These are phyloP conservation scores for Pseudogymnoascus sp. DNA, from an alignment of 2,329 filamentous ascomycete species.

Conservation along the genomic window DNA sequence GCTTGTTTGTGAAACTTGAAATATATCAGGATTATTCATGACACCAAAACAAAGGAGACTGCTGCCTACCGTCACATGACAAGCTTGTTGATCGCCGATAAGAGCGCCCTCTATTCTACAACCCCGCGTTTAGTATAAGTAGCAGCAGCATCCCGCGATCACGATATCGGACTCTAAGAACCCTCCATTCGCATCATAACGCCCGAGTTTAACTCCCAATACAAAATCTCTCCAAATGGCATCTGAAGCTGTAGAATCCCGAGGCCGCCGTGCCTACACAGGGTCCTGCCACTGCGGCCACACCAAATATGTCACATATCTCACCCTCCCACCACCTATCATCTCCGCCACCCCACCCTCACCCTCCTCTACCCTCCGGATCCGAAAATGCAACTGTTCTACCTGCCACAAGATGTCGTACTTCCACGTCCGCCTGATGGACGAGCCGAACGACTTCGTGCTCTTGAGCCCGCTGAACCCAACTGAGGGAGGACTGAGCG, in stretches of 20 bases:
- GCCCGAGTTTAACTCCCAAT: neutral
- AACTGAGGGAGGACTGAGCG: slow-evolving; percentile 30
- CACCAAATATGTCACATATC: slow-evolving; percentile 36
- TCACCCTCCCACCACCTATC: slow-evolving; percentile 33
- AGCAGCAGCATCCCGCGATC: neutral
- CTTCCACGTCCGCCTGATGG: slow-evolving; percentile 37
- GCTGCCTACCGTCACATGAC: neutral
- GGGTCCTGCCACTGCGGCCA: slow-evolving; percentile 43
- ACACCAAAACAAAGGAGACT: neutral
- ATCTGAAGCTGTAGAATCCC: neutral
- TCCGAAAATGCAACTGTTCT: slow-evolving; percentile 39
- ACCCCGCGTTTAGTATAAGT: neutral
- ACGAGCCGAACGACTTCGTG: slow-evolving; percentile 36
- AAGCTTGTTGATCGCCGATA: neutral
- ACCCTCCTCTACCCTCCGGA: slow-evolving; percentile 24
- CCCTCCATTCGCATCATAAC: neutral
- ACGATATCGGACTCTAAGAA: neutral
- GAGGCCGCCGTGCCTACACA: slow-evolving; percentile 22
- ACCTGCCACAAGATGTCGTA: slow-evolving; percentile 42
- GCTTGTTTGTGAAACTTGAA: neutral
- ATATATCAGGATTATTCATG: neutral
- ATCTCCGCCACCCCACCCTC: slow-evolving; percentile 25
- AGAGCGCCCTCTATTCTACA: slow-evolving; percentile 2
- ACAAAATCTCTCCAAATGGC: neutral
- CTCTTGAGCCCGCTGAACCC: slow-evolving; percentile 37